Evolutionary conservation across 2,329 filamentous ascomycete genomes (phyloP), one percentile per base, ranked within the genome.

Genomic region (Hirsutella minnesotensis): DNA sequence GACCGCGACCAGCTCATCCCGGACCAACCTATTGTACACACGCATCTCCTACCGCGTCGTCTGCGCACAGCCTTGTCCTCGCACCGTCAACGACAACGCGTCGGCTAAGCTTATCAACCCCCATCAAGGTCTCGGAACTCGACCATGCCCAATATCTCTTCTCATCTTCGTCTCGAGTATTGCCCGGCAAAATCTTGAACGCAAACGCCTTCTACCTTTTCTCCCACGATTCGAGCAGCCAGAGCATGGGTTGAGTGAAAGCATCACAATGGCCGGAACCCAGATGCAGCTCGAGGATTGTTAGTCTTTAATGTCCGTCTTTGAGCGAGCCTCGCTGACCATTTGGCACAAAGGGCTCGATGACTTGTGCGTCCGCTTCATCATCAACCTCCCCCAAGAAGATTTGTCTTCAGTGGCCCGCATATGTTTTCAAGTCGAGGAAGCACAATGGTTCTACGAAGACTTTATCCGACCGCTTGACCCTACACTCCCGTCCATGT

Each of bases 391-490:
- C 47, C 92, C 94, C 38, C 75, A 85, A 50, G 87, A 92, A 64
- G 92, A 98, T 64, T 77, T 96, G 38, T 80, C 81, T 51, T 88
- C 86, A 3, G 85, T 95, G 45, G 86, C 88, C 59, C 83, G 92
- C 58, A 92, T 98, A 65, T 96, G 90, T 67, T 98, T 98, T 63
- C 89, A 96, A 66, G 85, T 98, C 53, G 92, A 98, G 65, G 94
- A 98, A 66, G 92, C 92, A 55, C 94, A 98, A 79, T 98, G 92
- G 92, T 98, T 94, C 66, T 98, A 98, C 77, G 92, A 98, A 71
- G 92, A 98, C 65, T 98, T 98, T 60, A 87, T 98, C 61, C 86
- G 92, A 39, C 89, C 90, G 33, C 72, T 92, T 49, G 85, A 95
- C 63, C 82, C 88, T 41, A 75, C 75, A 33, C 73, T 98, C 10